Percentiles rank a stretch among this genome's conserved stretches.
Evolutionary conservation across 2,329 filamentous ascomycete genomes (phyloP).

Genomic region (Ophiostoma quercus): DNA sequence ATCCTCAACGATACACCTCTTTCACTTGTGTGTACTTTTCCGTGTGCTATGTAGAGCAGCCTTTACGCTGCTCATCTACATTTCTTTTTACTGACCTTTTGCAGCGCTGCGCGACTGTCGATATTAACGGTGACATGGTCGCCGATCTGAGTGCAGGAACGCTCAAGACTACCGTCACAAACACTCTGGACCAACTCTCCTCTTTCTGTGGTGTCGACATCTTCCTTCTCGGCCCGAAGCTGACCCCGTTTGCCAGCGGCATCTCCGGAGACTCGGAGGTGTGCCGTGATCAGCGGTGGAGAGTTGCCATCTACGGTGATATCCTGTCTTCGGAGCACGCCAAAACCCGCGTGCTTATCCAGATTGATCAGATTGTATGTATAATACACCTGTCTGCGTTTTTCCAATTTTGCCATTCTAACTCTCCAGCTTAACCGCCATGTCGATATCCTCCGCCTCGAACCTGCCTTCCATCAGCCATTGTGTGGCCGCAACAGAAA

Average conservation of each 20-base stretch:
- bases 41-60: neutral
- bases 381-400: conserved; percentile 43
- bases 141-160: conserved; percentile 64
- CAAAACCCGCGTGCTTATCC: conserved; percentile 91
- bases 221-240: conserved; percentile 86
- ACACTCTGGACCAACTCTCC: conserved; percentile 82
- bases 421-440: conserved; percentile 58
- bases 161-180: conserved; percentile 69
- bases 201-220: conserved; percentile 91
- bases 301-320: conserved; percentile 91
- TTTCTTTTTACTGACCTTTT: conserved; percentile 14
- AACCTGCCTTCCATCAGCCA: conserved; percentile 82
- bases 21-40: conserved; percentile 55
- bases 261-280: conserved; percentile 75
- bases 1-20: conserved; percentile 90
- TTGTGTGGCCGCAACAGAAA: conserved; percentile 91
- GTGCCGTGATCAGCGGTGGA: conserved; percentile 82
- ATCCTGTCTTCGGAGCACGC: conserved; percentile 93
- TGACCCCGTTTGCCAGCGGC: conserved; percentile 69
- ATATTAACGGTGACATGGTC: conserved; percentile 86
- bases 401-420: conserved; percentile 28
- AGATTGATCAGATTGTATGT: conserved; percentile 75
- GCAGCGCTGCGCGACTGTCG: conserved; percentile 85
- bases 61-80: neutral
- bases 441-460: conserved; percentile 75